phyloP scores from a whole-genome alignment of 768 basidiomycete genomes.

The Clitopilus passeckerianus region DNA sequence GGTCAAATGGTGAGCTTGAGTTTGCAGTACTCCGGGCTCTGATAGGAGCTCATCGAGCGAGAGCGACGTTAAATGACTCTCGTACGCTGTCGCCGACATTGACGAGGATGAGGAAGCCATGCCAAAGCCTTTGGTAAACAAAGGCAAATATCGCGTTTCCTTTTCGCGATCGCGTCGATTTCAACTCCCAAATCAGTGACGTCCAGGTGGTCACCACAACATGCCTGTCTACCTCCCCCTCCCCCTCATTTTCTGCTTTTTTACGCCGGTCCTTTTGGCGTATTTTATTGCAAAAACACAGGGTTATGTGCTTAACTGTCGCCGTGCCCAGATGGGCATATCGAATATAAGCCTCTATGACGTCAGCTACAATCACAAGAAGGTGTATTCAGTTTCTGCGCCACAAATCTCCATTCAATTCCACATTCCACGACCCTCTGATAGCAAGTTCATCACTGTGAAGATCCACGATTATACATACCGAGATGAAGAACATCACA shows the following conservation, averaged over 20 bases:
- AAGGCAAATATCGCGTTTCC: constrained; percentile 9
- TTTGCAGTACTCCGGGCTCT: constrained; percentile 73
- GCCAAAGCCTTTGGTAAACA: constrained; percentile 4
- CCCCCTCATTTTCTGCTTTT: background rate
- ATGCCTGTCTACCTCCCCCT: background rate
- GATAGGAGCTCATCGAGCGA: constrained; percentile 63
- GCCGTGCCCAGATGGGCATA: background rate
- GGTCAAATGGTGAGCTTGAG: constrained; percentile 82
- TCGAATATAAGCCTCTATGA: constrained; percentile 8
- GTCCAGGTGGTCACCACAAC: background rate
- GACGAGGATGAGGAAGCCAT: constrained; percentile 17
- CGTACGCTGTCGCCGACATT: constrained; percentile 42
- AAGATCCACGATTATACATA: constrained; percentile 22
- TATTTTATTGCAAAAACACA: background rate
- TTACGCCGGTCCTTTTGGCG: background rate
- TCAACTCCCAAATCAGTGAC: background rate
- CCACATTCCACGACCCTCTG: constrained; percentile 20
- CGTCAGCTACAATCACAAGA: constrained; percentile 6
- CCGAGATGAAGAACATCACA: constrained; percentile 18
- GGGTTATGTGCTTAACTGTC: background rate
- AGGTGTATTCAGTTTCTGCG: constrained; percentile 8
- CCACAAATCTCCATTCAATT: constrained; percentile 15
- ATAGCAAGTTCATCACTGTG: constrained; percentile 27
- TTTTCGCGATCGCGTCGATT: background rate
- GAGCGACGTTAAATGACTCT: constrained; percentile 60